Conservation (phyloP, 2,329 filamentous ascomycete genomes). For the Nemania sp. region DNA sequence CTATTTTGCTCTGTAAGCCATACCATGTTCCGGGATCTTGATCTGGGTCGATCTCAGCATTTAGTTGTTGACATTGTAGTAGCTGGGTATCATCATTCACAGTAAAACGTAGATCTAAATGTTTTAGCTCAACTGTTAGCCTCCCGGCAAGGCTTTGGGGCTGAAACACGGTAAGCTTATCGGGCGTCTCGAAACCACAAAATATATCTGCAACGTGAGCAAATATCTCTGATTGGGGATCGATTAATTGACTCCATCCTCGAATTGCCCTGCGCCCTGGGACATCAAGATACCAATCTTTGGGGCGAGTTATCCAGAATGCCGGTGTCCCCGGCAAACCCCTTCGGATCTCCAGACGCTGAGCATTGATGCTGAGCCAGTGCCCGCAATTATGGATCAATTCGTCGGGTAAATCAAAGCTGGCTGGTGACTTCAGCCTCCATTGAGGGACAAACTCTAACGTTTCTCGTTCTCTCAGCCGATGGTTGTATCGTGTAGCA, state of each 20-base stretch:
- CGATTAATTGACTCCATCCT: conserved; percentile 55
- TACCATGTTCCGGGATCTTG: conserved; percentile 73
- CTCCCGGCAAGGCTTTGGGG: conserved; percentile 41
- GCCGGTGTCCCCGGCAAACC: conserved; percentile 41
- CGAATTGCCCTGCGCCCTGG: conserved; percentile 37
- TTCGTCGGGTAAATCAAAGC: conserved; percentile 63
- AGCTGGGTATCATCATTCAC: conserved; percentile 59
- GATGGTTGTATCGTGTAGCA: conserved; percentile 42
- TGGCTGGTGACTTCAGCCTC: conserved; percentile 43
- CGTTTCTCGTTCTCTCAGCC: conserved; percentile 27
- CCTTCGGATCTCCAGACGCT: conserved; percentile 64
- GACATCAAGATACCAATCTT: conserved; percentile 55
- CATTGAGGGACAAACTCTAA: conserved; percentile 53
- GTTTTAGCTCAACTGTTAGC: conserved; percentile 63
- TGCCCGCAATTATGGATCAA: conserved; percentile 68
- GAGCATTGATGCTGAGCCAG: conserved; percentile 65
- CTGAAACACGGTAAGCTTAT: conserved; percentile 62
- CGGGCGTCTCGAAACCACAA: conserved; percentile 59
- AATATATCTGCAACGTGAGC: conserved; percentile 59
- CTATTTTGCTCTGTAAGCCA: conserved; percentile 68
- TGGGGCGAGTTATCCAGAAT: conserved; percentile 46
- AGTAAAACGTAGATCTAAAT: conserved; percentile 65
- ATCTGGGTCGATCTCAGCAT: conserved; percentile 63
- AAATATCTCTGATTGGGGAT: conserved; percentile 60
- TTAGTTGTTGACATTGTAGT: conserved; percentile 63